Base-by-base conservation (phyloP, 2,329 filamentous ascomycete species). In the Cercospora sesami region DNA sequence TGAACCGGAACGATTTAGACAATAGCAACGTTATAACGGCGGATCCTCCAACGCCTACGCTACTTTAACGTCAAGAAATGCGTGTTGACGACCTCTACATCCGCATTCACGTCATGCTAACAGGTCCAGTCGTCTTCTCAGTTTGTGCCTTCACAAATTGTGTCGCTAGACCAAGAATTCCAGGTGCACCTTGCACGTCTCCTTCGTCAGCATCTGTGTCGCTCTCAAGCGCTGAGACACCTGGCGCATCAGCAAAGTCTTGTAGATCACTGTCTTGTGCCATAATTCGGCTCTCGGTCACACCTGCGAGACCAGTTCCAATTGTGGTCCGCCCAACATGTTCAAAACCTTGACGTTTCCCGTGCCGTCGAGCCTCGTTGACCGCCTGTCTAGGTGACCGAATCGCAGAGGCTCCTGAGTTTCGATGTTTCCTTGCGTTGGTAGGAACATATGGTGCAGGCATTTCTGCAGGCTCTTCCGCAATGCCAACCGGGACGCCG, bases 131-230 rank as follows among this genome's bases (percentile, higher is more conserved):
- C 4, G 81, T 70, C 81, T 79, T 63, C 81, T 83, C 83, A 28
- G 82, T 83, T 70, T 87, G 86, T 42, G 86, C 87, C 78, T 86
- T 88, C 69, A 89, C 87, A 73, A 90, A 90, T 74, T 91, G 87
- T 75, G 89, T 86, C 66, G 91, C 82, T 72, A 91, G 77, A 8
- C 89, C 89, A 67, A 91, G 78, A 5, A 91, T 88, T 2, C 89
- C 89, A 2, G 82, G 84, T 4, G 64, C 60, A 16, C 59, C 63
- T 84, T 83, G 36, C 75, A 80, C 33, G 76, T 69, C 75, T 7
- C 84, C 84, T 3, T 78, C 81, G 23, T 81, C 82, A 23, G 81
- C 73, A 21, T 79, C 82, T 10, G 73, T 71, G 18, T 76, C 75
- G 63, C 73, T 81, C 75, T 79, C 78, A 2, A 76, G 68, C 36